Percentiles rank a stretch among this genome's conserved stretches.
Evolutionary conservation across 306 rosid species (phyloP).

Genomic region (Prinsepia uniflora): DNA sequence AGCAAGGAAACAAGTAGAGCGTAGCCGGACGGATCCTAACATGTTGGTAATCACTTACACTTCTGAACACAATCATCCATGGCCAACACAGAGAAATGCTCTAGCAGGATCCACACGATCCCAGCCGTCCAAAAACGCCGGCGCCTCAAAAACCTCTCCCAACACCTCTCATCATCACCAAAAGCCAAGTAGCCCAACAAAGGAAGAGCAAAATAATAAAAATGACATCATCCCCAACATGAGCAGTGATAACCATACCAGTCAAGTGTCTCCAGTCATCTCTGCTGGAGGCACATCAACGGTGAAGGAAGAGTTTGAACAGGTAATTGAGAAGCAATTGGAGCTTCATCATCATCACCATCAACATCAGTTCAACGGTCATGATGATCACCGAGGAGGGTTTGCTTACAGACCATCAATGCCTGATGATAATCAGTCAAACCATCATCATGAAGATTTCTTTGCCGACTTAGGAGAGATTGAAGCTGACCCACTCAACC

Average conservation of each 20-base stretch:
- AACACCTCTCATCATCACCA: conserved; percentile 14
- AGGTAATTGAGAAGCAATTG: conserved; percentile 38
- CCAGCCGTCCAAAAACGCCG: conserved; percentile 47
- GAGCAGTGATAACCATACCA: conserved; percentile 6
- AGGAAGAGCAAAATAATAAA: conserved; percentile 36
- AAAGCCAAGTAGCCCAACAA: conserved; percentile 30
- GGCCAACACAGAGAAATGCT: conserved; percentile 96
- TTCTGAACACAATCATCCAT: conserved; percentile 95
- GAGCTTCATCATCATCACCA: conserved; percentile 44
- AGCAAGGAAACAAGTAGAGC: conserved; percentile 90
- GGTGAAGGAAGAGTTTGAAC: conserved; percentile 53
- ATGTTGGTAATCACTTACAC: conserved; percentile 93
- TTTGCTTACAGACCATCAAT: conserved; percentile 46
- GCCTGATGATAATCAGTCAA: conserved; percentile 14
- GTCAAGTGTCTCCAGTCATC: conserved; percentile 27
- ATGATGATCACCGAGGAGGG: conserved; percentile 21
- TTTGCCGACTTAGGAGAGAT: conserved; percentile 75
- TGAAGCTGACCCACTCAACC: conserved; percentile 57
- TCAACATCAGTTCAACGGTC: conserved; percentile 37
- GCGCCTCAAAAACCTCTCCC: conserved; percentile 26
- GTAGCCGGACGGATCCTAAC: conserved; percentile 88
- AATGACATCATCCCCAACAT: conserved; percentile 6
- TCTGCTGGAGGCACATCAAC: conserved; percentile 22
- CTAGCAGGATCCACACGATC: conserved; percentile 82
- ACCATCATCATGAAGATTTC: conserved; percentile 44